Evolutionary conservation across 805 yeast genomes (phyloP), one percentile per base, ranked within the genome.

Genomic region (Cyberlindnera lachancei): DNA sequence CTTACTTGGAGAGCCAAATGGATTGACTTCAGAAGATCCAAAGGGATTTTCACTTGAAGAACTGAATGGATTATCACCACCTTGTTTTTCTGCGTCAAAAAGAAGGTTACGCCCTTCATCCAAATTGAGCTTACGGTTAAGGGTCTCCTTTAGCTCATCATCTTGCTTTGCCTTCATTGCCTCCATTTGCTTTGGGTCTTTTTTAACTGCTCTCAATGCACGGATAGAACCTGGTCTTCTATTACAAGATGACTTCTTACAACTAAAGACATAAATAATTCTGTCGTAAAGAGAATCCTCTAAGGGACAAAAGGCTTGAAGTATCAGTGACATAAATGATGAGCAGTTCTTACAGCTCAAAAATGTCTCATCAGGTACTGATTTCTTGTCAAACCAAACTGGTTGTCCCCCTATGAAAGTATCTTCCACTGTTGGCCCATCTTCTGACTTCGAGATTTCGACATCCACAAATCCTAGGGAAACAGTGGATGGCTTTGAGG

Each of bases 381-480:
- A 75, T 1, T 64, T 59, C 4, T 68, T 66, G 41, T 78, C 70
- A 21, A 85, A 54, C 94, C 95, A 80, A 7, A 75, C 50, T 7
- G 88, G 85, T 23, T 59, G 56, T 1, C 95, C 94, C 1, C 97
- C 97, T 20, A 90, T 68, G 41, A 85, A 78, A 0, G 94, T 75
- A 48, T 86, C 95, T 35, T 70, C 76, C 5, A 64, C 35, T 1
- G 64, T 56, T 18, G 75, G 66, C 23, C 41, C 46, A 22, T 67
- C 74, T 4, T 64, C 70, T 7, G 46, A 52, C 12, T 61, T 66
- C 6, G 68, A 63, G 18, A 70, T 66, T n/a, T 73, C 68, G 1
- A 71, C 66, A 46, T 82, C 92, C 9, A 76, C 72, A 46, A 67
- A 76, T 1, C 90, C 94, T 15, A 83, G 56, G 33, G 58, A 65